phyloP scores from a whole-genome alignment of 2,329 filamentous ascomycete genomes.

The Nectriaceae sp. region DNA sequence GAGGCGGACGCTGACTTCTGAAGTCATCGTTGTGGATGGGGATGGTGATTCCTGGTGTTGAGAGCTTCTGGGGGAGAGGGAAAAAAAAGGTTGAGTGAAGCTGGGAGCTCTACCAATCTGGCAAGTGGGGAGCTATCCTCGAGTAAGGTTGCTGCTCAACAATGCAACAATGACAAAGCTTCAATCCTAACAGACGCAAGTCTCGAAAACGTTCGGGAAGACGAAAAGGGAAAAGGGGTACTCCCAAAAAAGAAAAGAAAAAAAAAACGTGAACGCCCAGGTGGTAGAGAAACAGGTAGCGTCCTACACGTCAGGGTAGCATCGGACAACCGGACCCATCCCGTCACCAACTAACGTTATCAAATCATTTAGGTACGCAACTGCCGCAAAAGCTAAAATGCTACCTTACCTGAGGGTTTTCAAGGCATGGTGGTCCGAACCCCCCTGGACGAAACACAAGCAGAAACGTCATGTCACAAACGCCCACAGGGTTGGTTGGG shows the following conservation, averaged over 20 bases:
- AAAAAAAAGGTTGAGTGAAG: neutral
- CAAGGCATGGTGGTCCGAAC: too few relatives aligned
- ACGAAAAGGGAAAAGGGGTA: neutral
- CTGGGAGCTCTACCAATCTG: neutral
- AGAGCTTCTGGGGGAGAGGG: neutral
- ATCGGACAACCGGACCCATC: neutral
- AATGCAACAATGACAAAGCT: too few relatives aligned
- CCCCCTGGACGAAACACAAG: too few relatives aligned
- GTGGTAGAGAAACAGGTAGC: neutral
- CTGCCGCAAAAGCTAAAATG: too few relatives aligned
- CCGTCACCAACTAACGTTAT: too few relatives aligned
- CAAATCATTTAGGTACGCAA: too few relatives aligned
- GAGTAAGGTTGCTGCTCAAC: too few relatives aligned
- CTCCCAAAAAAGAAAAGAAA: neutral
- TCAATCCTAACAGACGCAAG: too few relatives aligned
- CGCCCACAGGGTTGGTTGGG: too few relatives aligned
- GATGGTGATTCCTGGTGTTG: neutral
- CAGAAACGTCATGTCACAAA: too few relatives aligned
- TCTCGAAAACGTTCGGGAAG: neutral
- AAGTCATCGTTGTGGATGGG: conserved; percentile 19
- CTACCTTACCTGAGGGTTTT: too few relatives aligned
- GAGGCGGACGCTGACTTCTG: conserved; percentile 27
- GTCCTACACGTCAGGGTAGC: neutral
- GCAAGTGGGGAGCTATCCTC: neutral
- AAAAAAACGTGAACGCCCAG: neutral